A percentile compares a stretch with the other conserved stretches of the same genome.
Conservation (phyloP, 257 asterid genomes). For the Linderniella brevidens region DNA sequence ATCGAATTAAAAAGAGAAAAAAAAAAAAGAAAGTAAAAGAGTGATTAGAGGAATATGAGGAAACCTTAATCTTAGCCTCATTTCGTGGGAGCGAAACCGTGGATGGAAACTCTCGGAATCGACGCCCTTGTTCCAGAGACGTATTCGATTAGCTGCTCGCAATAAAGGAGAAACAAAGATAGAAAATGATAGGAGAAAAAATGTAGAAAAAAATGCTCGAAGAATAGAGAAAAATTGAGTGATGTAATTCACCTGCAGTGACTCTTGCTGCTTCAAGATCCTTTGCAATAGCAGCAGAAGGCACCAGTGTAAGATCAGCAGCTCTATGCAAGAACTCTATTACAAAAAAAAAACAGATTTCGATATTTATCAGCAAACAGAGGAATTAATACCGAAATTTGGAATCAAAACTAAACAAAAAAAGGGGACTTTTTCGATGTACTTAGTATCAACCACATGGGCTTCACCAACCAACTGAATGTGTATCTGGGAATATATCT, state of each 20-base stretch:
- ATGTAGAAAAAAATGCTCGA: too few relatives aligned
- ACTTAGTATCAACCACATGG: constrained; percentile 92
- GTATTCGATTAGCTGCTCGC: constrained; percentile 31
- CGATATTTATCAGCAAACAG: too few relatives aligned
- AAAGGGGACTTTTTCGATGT: constrained; percentile 12
- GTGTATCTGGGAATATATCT: constrained; percentile 96
- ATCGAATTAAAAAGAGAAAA: background rate
- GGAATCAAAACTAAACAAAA: too few relatives aligned
- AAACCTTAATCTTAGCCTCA: constrained; percentile 69
- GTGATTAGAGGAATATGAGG: background rate
- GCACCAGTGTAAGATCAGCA: constrained; percentile 90
- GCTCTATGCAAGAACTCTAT: constrained; percentile 89
- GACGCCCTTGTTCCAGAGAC: constrained; percentile 95
- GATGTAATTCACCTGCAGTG: constrained; percentile 38
- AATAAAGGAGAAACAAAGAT: too few relatives aligned
- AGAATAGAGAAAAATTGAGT: background rate
- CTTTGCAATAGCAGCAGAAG: constrained; percentile 89
- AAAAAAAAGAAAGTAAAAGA: background rate
- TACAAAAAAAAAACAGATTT: background rate
- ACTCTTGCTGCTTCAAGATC: constrained; percentile 73
- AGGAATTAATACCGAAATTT: too few relatives aligned
- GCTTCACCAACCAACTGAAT: constrained; percentile 88
- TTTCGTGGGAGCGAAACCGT: constrained; percentile 41
- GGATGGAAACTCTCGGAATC: constrained; percentile 94
- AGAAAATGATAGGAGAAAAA: background rate